Evolutionary conservation across 2,329 filamentous ascomycete species (phyloP).

Genomic region (Colletotrichum musae): DNA sequence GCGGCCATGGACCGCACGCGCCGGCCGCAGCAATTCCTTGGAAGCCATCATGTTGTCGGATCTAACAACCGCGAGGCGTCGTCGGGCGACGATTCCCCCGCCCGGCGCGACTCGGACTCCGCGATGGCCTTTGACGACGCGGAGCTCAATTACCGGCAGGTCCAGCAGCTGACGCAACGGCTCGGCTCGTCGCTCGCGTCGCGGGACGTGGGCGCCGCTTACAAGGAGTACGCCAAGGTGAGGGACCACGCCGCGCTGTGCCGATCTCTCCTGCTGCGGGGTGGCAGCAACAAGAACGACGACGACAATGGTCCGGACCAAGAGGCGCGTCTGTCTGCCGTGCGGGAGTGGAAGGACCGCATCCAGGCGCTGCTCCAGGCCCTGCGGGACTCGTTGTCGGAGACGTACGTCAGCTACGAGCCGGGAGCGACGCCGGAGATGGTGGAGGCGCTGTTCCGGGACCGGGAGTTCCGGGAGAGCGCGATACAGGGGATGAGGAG

Average conservation of each 20-base stretch:
- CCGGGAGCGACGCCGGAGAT: constrained; percentile 59
- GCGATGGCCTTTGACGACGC: constrained; percentile 47
- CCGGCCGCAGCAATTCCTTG: too few relatives aligned
- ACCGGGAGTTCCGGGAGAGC: constrained; percentile 57
- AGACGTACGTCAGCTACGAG: constrained; percentile 63
- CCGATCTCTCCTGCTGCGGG: constrained; percentile 3
- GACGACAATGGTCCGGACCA: constrained; percentile 35
- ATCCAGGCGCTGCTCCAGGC: constrained; percentile 59
- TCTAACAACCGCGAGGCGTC: too few relatives aligned
- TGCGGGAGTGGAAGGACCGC: constrained; percentile 61
- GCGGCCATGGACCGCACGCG: not conserved
- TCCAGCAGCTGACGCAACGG: constrained; percentile 53
- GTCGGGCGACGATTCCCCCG: too few relatives aligned
- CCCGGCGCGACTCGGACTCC: constrained; percentile 44
- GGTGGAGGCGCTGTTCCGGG: constrained; percentile 59
- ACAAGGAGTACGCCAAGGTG: constrained; percentile 59
- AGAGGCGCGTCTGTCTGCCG: constrained; percentile 52
- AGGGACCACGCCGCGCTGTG: constrained; percentile 41
- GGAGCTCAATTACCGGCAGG: constrained; percentile 53
- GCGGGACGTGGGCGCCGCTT: constrained; percentile 59
- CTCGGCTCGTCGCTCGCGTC: constrained; percentile 52
- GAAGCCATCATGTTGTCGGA: too few relatives aligned
- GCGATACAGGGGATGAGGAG: constrained; percentile 63
- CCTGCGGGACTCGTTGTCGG: constrained; percentile 57
- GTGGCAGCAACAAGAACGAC: not conserved